A percentile compares a stretch with the other conserved stretches of the same genome.
These are phyloP conservation scores for Athelia psychrophila DNA, from an alignment of 1,284 basidiomycete species.

Conservation along the genomic window DNA sequence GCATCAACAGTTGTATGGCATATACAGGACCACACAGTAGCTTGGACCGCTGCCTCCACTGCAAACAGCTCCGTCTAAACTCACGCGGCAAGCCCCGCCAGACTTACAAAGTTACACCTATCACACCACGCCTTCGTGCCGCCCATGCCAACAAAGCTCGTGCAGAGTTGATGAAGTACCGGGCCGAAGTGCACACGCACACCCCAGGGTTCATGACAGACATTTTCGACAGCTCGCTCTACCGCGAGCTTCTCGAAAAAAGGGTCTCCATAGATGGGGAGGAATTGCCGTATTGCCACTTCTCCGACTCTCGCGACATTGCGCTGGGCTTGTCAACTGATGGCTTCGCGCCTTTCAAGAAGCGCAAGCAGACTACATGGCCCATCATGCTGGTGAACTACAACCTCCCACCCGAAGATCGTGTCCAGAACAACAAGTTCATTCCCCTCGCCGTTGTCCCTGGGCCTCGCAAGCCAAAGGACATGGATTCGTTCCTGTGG, in stretches of 20 bases:
- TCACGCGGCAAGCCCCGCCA: slow-evolving; percentile 11
- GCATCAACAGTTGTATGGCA: slow-evolving; percentile 12
- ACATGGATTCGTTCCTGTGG: slow-evolving; percentile 40
- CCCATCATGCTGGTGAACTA: slow-evolving; percentile 40
- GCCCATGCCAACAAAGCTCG: slow-evolving; percentile 13
- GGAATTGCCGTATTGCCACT: slow-evolving; percentile 15
- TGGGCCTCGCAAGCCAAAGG: slow-evolving; percentile 38
- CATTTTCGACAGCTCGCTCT: slow-evolving; percentile 30
- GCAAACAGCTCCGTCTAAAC: slow-evolving; percentile 15
- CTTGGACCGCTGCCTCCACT: slow-evolving; percentile 12
- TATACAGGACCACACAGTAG: slow-evolving; percentile 10
- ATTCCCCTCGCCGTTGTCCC: slow-evolving; percentile 38
- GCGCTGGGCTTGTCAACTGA: slow-evolving; percentile 27
- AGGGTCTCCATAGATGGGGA: slow-evolving; percentile 12
- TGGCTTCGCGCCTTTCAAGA: slow-evolving; percentile 37
- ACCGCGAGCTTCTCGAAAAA: slow-evolving; percentile 14
- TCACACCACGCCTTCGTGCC: slow-evolving; percentile 19
- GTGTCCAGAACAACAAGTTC: slow-evolving; percentile 22
- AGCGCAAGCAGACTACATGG: slow-evolving; percentile 35
- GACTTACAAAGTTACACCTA: slow-evolving; percentile 18
- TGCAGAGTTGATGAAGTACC: slow-evolving; percentile 10
- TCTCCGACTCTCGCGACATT: slow-evolving; percentile 22
- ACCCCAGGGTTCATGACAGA: slow-evolving; percentile 18
- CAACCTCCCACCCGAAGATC: slow-evolving; percentile 17
- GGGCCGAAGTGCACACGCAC: slow-evolving; percentile 9